Base-by-base conservation (phyloP, 2,329 filamentous ascomycete species). In the Zasmidium citrigriseum region DNA sequence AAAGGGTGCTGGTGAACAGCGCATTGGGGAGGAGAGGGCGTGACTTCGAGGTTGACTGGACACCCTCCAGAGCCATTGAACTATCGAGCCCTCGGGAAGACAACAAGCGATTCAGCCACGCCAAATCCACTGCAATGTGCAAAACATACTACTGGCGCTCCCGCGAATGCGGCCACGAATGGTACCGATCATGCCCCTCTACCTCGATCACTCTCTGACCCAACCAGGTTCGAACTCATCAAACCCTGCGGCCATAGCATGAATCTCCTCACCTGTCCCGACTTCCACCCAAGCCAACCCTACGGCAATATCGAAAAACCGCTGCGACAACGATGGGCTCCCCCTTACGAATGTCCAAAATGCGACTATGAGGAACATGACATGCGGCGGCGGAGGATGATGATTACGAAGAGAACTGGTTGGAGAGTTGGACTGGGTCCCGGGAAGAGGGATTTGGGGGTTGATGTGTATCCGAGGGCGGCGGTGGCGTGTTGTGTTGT, bases 131-230 rank as follows among this genome's bases (percentile, higher is more conserved):
- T 24, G 7, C 56, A 38, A 83, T 83, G 81, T 84, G 81, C 67
- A 70, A 71, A 24, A 77, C 76, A 27, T 73, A 73, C 16, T 72
- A 75, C 51, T 80, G 76, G 70, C 74, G 76, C 64, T 81, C 79
- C 0, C 68, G 70, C 5, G 73, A 71, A 51, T 83, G 82, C 67
- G 67, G 68, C 7, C 80, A 83, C 61, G 71, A 75, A 24, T 84
- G 80, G 80, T 70, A 64, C 47, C 22, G n/a, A 20, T 41, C 41
- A 18, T 27, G 14, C 4, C 22, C 20, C 45, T 25, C n/a, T 22
- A 27, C 18, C 18, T 3, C 10, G 16, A 4, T 16, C 20, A 12
- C 50, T n/a, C 2, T 21, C 57, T 47, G 25, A 59, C 21, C 38
- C 45, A 16, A 11, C 3, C 57, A 70, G 68, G 68, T 68, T 82